Evolutionary conservation across 2,329 filamentous ascomycete species (phyloP), one percentile per base, ranked within the genome.

Genomic region (Magnaporthiopsis rhizophila): DNA sequence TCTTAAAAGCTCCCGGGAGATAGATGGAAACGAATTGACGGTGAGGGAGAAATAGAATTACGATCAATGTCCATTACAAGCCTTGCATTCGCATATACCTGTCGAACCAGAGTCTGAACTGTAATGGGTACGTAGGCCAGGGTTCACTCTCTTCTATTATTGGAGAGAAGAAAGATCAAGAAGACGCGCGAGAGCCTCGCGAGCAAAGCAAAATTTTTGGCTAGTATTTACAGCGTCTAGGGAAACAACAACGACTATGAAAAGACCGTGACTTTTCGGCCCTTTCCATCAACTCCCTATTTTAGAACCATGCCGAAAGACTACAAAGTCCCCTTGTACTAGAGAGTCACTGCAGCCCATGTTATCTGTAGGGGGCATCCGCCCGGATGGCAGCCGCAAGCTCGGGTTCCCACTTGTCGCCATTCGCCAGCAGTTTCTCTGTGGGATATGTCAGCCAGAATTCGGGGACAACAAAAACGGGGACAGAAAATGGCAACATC

Each of bases 381-480:
- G 95, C 95, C 74, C 92, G 89, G 75, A 95, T 95, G 70, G 86
- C 88, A 65, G 95, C 94, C 1, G 94, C 94, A 73, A 99, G 83
- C 80, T 99, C 95, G 9, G 95, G 93, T 82, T 99, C 95, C 95
- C 95, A 99, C 80, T 93, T 94, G 81, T 96, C 92, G 72, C 92
- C 91, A 74, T 96, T 96, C 69, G 90, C 81, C 68, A 97, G 78
- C 69, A 96, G 80, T 80, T 96, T 96, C 83, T 96, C 89, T 82
- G 71, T 67, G 38, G 32, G 7, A 3, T 30, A 38, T 28, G 69
- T 75, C 64, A 76, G 72, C 66, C 65, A 58, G 32, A 36, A 36
- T 7, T 34, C 38, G 7, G 15, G 38, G 24, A 21, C 30, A 26
- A 11, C 12, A 34, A 13, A 26, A 30, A 58, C 24, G 7, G 24